A percentile compares a stretch with the other conserved stretches of the same genome.
phyloP scores from a whole-genome alignment of 768 basidiomycete species.

The Pleurotus platypus region DNA sequence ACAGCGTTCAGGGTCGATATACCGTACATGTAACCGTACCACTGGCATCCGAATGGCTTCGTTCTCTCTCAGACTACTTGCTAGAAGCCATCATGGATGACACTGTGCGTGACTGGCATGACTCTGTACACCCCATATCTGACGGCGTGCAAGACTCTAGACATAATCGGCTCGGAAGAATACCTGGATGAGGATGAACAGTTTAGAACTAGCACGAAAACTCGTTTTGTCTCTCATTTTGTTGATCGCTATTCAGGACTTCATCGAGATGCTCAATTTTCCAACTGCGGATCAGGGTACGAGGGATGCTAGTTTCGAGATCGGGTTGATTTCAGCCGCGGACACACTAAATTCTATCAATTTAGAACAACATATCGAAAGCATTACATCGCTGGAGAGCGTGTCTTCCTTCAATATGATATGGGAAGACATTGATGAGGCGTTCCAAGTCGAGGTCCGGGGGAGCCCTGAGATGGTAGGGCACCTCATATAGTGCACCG shows the following conservation, averaged over 20 bases:
- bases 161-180: neutral
- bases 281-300: neutral
- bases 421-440: neutral
- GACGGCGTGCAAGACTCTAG: neutral
- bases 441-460: neutral
- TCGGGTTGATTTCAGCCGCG: neutral
- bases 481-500: too few species aligned
- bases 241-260: neutral
- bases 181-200: neutral
- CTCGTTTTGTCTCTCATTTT: too few species aligned
- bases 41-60: too few species aligned
- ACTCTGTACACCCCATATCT: too few species aligned
- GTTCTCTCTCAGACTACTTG: neutral
- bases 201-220: neutral
- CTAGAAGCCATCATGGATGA: neutral
- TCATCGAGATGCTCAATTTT: neutral
- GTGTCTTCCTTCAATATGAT: neutral
- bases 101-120: neutral
- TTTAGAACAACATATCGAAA: neutral
- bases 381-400: neutral
- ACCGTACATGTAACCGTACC: too few species aligned
- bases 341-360: neutral
- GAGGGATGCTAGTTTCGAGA: neutral
- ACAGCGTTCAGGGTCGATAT: too few species aligned
- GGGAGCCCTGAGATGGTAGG: neutral